Percentiles rank a stretch among this genome's conserved stretches.
Conservation (phyloP, 2,329 filamentous ascomycete genomes). For the Aspergillus tamarii region DNA sequence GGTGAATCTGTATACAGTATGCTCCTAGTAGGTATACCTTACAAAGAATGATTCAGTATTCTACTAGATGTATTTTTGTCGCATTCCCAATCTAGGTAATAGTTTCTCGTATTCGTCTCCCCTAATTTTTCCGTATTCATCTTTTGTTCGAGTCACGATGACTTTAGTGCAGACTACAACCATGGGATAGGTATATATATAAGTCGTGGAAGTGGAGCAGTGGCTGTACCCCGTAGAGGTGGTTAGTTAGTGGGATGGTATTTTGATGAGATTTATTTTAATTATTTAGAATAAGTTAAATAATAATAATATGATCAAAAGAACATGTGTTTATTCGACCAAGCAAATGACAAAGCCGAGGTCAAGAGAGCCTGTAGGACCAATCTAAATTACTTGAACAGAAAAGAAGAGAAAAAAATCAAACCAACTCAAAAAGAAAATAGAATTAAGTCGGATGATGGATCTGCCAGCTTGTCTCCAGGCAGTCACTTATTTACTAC, state of each 20-base stretch:
- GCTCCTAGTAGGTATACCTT: not conserved
- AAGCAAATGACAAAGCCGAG: not conserved
- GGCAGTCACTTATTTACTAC: conserved; percentile 1
- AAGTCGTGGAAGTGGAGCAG: not conserved
- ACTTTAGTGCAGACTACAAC: not conserved
- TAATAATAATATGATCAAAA: not conserved
- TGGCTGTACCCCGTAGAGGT: not conserved
- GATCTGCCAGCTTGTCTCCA: not conserved
- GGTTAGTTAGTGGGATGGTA: not conserved
- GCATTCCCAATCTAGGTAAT: not conserved
- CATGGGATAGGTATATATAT: not conserved
- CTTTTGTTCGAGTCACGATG: not conserved
- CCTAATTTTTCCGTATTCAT: not conserved
- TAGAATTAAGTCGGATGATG: not conserved
- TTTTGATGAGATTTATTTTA: not conserved
- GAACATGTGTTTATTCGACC: not conserved
- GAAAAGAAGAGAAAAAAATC: not conserved
- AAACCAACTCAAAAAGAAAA: not conserved
- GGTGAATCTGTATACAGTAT: not conserved
- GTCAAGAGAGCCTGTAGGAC: not conserved
- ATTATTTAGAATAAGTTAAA: not conserved
- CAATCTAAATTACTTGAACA: not conserved
- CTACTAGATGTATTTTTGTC: not conserved
- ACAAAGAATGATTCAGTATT: not conserved
- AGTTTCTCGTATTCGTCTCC: not conserved